Conservation (phyloP, 192 early-diverging fungal species). For the Backusella morwellensis region DNA sequence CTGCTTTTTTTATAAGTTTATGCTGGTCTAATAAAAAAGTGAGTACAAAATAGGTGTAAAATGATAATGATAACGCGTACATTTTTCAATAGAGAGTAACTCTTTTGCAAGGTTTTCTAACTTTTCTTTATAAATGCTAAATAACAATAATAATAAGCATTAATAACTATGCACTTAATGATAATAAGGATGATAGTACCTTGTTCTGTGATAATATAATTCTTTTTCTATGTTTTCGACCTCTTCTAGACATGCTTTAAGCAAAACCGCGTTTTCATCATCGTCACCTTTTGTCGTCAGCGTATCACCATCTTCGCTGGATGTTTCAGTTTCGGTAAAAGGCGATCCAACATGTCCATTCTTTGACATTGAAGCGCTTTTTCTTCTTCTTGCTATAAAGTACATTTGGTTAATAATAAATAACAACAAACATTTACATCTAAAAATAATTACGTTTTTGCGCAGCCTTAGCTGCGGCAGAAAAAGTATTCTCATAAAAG, state of each 20-base stretch:
- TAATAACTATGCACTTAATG: neutral
- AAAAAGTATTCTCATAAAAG: neutral
- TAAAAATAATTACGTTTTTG: neutral
- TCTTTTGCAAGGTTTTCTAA: neutral
- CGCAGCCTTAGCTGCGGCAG: neutral
- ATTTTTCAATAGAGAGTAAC: neutral
- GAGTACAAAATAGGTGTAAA: neutral
- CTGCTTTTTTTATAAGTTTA: slow-evolving; percentile 3
- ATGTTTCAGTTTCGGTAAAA: neutral
- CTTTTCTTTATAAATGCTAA: slow-evolving; percentile 7
- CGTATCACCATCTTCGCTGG: neutral
- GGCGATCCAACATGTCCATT: neutral
- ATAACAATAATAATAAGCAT: neutral
- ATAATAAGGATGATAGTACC: neutral
- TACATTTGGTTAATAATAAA: neutral
- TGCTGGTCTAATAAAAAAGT: neutral
- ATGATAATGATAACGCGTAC: neutral
- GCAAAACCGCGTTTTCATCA: neutral
- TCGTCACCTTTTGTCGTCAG: neutral
- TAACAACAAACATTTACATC: neutral
- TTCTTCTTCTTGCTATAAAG: neutral
- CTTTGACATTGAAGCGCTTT: neutral
- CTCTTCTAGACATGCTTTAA: neutral
- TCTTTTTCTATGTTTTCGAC: slow-evolving; percentile 3
- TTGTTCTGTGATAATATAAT: neutral